Evolutionary conservation across 345 rosid species (phyloP), one percentile per base, ranked within the genome.

Genomic region (Rhizophora apiculata): DNA sequence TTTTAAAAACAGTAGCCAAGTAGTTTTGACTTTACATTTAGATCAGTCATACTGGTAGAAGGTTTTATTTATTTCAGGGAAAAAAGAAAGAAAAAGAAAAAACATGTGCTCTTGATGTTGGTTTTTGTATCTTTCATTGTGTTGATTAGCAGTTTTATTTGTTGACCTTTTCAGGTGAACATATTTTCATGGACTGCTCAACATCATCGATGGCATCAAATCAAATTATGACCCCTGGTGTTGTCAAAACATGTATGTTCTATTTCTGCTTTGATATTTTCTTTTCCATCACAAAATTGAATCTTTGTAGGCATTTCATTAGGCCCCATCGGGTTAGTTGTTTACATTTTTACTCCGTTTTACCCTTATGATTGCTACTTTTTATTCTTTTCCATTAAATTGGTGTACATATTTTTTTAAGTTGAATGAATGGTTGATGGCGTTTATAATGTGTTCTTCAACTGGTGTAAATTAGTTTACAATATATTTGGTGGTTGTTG

Each of bases 181-280:
- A 79, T 64, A 79, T 86, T 68, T 92, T 95, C 68, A 74, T 95
- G 79, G 96, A 91, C 65, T 77, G 84, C 72, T 88, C 96, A 16
- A 76, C 86, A 22, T 73, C 88, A 56, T 64, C 86, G 53, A 69
- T 90, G 39, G 73, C 85, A 69, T 86, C 96, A 20, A 88, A 83
- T 81, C 92, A 87, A 72, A 82, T 87, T 60, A 80, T 94, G 66
- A 83, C 96, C 27, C 76, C 87, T 62, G 85, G 92, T 75, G 84
- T 88, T 71, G 75, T 75, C 64, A 88, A 84, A 83, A 82, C 89
- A 77, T 89, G 97, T 95, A 81, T 78, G 87, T 64, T 52, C 32
- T 2, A 37, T 52, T 78, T 53, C 49, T 71, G 60, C 27, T 68
- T 68, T 75, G 31, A 31, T 60, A 39, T 77, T 46, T 59, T 56